Evolutionary conservation across 768 basidiomycete species (phyloP), one percentile per base, ranked within the genome.

Genomic region (Jaapia argillacea): DNA sequence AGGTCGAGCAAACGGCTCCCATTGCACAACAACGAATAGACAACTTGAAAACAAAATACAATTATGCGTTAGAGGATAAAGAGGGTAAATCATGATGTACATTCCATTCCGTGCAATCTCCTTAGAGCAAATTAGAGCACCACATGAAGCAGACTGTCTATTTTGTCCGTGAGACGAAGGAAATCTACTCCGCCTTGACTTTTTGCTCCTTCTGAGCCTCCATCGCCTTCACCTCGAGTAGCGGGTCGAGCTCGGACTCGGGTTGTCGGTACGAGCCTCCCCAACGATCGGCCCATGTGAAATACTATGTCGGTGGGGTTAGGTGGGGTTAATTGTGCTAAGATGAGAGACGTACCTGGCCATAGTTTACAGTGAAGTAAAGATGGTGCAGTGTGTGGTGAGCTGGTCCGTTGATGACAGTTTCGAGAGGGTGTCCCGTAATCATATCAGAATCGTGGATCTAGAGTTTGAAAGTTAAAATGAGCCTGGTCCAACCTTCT

Each of bases 361-460:
- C 92, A 62, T 91, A 94, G 69, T 98, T 98, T 52, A 86, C 85
- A 35, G 85, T 96, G 67, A 97, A 98, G 68, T 93, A 94, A 18
- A 99, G 66, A 57, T 98, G 96, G 59, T 97, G 94, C 35, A 97
- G 70, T 0, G 93, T 98, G 60, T 99, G 96, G 54, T 99, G 96
- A 2, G 93, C 90, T 2, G 96, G 94, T n/a, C 91, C 92, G 63
- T 98, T 99, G 65, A 99, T 92, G 58, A 86, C 64, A 46, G 72
- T 80, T 65, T 97, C 94, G 4, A 96, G 73, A 3, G 80, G 68
- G 58, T 89, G 84, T 3, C 85, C 93, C 23, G 89, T 88, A 56
- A 98, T 79, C 94, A 99, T 98, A 67, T 98, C 96, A 3, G 90
- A 93, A 63, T 99, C 96, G 58, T 99, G 94, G 52, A 99, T 99